phyloP scores from a whole-genome alignment of 371 early-diverging fungal genomes.

The Mucor velutinosus region DNA sequence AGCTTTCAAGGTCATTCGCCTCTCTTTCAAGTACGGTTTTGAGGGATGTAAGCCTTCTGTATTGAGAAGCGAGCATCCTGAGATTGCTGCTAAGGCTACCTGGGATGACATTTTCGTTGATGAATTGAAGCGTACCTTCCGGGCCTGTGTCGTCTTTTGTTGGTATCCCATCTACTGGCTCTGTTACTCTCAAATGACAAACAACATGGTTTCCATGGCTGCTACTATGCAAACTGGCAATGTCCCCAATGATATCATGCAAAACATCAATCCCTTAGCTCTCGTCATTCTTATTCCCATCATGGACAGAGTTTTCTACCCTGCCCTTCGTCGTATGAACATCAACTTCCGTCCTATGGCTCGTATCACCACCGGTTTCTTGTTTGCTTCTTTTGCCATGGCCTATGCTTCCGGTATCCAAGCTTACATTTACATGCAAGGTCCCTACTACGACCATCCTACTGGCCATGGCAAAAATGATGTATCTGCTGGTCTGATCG shows the following conservation, averaged over 20 bases:
- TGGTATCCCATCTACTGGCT: constrained; percentile 84
- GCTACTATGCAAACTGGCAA: constrained; percentile 69
- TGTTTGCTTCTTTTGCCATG: constrained; percentile 66
- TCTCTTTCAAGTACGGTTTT: constrained; percentile 35
- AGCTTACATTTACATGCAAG: constrained; percentile 58
- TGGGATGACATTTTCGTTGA: constrained; percentile 79
- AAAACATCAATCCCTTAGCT: constrained; percentile 65
- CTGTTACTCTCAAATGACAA: constrained; percentile 74
- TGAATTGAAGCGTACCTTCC: constrained; percentile 65
- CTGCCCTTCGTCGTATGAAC: constrained; percentile 68
- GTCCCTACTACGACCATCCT: constrained; percentile 28
- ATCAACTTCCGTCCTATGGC: constrained; percentile 68
- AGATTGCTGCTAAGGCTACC: constrained; percentile 32
- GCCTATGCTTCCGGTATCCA: constrained; percentile 76
- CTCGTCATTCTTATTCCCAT: constrained; percentile 74
- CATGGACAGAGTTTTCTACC: constrained; percentile 72
- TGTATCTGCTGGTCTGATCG: constrained; percentile 66
- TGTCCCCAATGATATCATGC: constrained; percentile 67
- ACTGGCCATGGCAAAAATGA: constrained; percentile 46
- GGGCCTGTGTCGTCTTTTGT: constrained; percentile 73
- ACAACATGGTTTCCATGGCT: constrained; percentile 76
- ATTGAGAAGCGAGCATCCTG: constrained; percentile 32
- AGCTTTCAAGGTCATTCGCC: constrained; percentile 36
- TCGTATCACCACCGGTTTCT: constrained; percentile 75
- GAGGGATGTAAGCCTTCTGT: constrained; percentile 45